Percentiles rank a stretch among this genome's conserved stretches.
These are phyloP conservation scores for Pseudogymnoascus sp. DNA, from an alignment of 2,329 filamentous ascomycete genomes.

Conservation along the genomic window DNA sequence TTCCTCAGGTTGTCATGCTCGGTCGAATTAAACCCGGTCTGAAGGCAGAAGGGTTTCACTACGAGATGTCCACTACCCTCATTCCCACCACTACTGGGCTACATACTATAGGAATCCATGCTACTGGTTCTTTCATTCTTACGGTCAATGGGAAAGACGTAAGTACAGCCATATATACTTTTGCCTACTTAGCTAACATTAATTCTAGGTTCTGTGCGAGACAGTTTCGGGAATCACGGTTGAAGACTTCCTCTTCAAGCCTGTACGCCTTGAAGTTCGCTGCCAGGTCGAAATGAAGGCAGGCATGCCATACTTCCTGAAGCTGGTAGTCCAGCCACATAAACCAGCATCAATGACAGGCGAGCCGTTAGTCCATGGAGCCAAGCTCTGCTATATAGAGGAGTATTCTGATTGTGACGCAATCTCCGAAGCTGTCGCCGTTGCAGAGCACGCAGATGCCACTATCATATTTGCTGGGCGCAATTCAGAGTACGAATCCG, in stretches of 20 bases:
- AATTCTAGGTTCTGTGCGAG: neutral
- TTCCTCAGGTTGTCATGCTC: slow-evolving; percentile 8
- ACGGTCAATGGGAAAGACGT: neutral
- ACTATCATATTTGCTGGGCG: slow-evolving; percentile 17
- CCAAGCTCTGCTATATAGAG: slow-evolving; percentile 14
- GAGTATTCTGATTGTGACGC: slow-evolving; percentile 11
- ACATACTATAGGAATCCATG: slow-evolving; percentile 11
- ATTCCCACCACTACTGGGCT: slow-evolving; percentile 1
- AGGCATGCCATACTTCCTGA: neutral
- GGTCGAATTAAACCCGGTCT: slow-evolving; percentile 5
- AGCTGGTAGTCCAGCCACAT: neutral
- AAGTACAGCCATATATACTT: neutral
- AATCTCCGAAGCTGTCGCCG: slow-evolving; percentile 15
- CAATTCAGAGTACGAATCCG: slow-evolving; percentile 15
- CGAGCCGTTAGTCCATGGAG: slow-evolving; percentile 12
- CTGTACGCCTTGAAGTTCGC: slow-evolving; percentile 12
- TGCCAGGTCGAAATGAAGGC: neutral
- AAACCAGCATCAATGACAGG: neutral
- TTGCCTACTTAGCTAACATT: neutral
- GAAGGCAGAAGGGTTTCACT: slow-evolving; percentile 9
- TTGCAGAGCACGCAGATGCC: slow-evolving; percentile 12
- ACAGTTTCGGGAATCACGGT: slow-evolving; percentile 10
- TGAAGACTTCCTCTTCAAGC: slow-evolving; percentile 20
- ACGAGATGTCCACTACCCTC: slow-evolving; percentile 8
- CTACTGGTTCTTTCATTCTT: slow-evolving; percentile 1